These are phyloP conservation scores for Sporisorium scitamineum DNA, from an alignment of 1,284 basidiomycete genomes.

Conservation along the genomic window DNA sequence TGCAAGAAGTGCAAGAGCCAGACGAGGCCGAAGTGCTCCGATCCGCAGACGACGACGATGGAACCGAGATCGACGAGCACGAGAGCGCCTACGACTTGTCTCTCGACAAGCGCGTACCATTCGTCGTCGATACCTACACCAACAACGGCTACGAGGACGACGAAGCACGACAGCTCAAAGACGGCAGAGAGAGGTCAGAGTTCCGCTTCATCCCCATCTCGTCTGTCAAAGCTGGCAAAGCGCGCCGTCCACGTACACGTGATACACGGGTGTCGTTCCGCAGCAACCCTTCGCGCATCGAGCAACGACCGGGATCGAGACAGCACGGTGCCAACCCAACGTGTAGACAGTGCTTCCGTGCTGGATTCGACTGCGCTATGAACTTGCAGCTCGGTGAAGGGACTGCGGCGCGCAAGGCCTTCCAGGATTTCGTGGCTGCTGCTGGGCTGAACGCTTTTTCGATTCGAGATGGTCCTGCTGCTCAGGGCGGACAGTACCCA, in stretches of 20 bases:
- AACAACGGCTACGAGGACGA: constrained; percentile 16
- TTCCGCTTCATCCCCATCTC: constrained; percentile 53
- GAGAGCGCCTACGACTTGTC: constrained; percentile 24
- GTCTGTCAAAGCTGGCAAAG: constrained; percentile 38
- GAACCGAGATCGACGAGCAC: constrained; percentile 40
- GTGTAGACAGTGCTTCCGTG: constrained; percentile 53
- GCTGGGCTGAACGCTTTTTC: constrained; percentile 52
- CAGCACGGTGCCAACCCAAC: constrained; percentile 36
- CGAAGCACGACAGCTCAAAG: constrained; percentile 8
- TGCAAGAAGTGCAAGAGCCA: constrained; percentile 35
- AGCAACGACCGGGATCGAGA: constrained; percentile 24
- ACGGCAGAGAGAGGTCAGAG: constrained; percentile 10
- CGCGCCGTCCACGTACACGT: constrained; percentile 43
- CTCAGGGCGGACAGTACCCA: neutral
- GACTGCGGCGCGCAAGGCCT: constrained; percentile 48
- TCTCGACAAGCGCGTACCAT: constrained; percentile 17
- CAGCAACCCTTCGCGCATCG: constrained; percentile 40
- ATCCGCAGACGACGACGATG: constrained; percentile 17
- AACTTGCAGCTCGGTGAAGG: constrained; percentile 55
- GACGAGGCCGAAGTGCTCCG: constrained; percentile 9
- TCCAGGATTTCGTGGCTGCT: constrained; percentile 56
- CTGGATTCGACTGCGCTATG: constrained; percentile 58
- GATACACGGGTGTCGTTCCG: constrained; percentile 53
- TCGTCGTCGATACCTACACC: constrained; percentile 34
- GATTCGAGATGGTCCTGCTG: constrained; percentile 28